Evolutionary conservation across 345 rosid species (phyloP), one percentile per base, ranked within the genome.

Genomic region (Isatis tinctoria): DNA sequence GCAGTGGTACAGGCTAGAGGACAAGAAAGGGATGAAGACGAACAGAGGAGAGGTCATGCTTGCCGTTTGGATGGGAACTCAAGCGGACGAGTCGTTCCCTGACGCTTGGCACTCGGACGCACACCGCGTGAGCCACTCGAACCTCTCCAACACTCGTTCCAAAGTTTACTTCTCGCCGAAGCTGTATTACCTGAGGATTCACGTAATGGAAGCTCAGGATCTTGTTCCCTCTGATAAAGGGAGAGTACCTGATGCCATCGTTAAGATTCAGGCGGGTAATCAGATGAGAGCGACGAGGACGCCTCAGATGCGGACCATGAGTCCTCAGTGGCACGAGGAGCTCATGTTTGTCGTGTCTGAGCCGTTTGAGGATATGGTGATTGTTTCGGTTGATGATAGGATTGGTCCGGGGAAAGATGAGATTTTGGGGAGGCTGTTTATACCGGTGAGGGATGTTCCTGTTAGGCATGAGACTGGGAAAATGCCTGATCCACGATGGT

Each of bases 61-160:
- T 13, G 94, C 96, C 1, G 92, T 95, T 22, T 95, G 99, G 99
- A 83, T 95, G 81, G 98, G 99, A 57, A 95, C 99, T 16, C 99
- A 92, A 77, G 98, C 99, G 0, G 99, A 95, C 27, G 99, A 95
- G 74, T 85, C 98, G 8, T 95, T 95, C 74, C 92, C 96, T 0
- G 93, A 87, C 40, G 98, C 98, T 44, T 95, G 99, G 98, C 98
- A 95, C 65, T 95, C 99, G 7, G 99, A 95, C 78, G 96, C 99
- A 3, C 98, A 90, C 75, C 76, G 81, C 13, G 66, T 95, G 6
- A 85, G 86, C 77, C 97, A 90, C n/a, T 67, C 74, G 12, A 90
- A 90, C 66, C 69, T 95, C 0, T 78, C 93, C 2, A 89, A 86
- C 60, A 92, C 96, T 2, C 75, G 97, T 18, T 95, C 98, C 1